phyloP scores from a whole-genome alignment of 768 basidiomycete genomes.

The Boletus sensibilis region DNA sequence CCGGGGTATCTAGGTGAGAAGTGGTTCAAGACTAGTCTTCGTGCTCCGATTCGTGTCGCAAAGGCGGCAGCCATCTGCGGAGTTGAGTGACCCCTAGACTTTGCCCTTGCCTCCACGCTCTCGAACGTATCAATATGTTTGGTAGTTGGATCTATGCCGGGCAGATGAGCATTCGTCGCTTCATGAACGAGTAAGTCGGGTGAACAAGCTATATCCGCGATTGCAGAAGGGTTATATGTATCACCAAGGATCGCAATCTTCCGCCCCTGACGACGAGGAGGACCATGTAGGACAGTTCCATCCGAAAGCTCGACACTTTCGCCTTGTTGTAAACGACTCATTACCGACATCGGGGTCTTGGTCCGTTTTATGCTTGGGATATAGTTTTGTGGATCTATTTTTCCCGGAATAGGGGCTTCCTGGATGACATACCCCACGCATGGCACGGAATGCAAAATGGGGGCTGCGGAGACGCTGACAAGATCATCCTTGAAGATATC shows the following conservation, averaged over 20 bases:
- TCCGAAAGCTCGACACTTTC: constrained; percentile 63
- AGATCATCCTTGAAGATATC: constrained; percentile 57
- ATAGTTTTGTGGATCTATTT: constrained; percentile 67
- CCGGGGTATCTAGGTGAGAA: constrained; percentile 81
- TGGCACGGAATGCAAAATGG: constrained; percentile 76
- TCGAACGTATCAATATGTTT: constrained; percentile 62
- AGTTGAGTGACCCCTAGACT: constrained; percentile 84
- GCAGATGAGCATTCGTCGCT: constrained; percentile 84
- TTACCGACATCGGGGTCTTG: constrained; percentile 63
- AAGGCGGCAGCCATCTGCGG: constrained; percentile 88
- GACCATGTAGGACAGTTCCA: constrained; percentile 70
- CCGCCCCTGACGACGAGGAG: constrained; percentile 61
- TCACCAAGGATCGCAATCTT: constrained; percentile 85
- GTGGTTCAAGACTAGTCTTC: constrained; percentile 73
- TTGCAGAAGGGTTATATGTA: constrained; percentile 75
- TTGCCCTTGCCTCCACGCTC: constrained; percentile 60
- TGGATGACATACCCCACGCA: constrained; percentile 77
- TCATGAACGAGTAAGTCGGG: constrained; percentile 83
- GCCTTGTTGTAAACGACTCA: constrained; percentile 66
- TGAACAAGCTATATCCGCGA: constrained; percentile 56
- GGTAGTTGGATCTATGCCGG: constrained; percentile 56
- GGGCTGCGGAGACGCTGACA: constrained; percentile 70
- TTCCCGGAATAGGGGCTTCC: constrained; percentile 74
- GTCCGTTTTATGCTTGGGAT: constrained; percentile 68
- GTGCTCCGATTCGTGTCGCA: constrained; percentile 62